phyloP scores from a whole-genome alignment of 2,329 filamentous ascomycete species.

The Alternaria burnsii region DNA sequence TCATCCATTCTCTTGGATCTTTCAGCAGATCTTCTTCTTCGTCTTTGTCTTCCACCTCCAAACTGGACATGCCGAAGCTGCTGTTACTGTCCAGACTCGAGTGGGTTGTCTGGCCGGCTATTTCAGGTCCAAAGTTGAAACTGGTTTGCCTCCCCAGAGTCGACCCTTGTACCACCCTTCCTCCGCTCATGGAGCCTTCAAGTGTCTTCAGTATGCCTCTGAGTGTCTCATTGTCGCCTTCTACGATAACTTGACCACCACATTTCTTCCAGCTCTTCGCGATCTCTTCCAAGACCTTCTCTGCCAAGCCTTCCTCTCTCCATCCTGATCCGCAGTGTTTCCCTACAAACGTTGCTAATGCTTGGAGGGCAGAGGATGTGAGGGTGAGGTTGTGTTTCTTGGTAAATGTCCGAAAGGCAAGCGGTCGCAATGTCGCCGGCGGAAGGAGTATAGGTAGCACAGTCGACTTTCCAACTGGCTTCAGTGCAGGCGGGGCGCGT shows the following conservation, averaged over 20 bases:
- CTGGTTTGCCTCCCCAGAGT: constrained; percentile 71
- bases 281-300: constrained; percentile 90
- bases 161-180: constrained; percentile 67
- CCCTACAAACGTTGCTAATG: constrained; percentile 88
- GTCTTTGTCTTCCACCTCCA: constrained; percentile 64
- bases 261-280: constrained; percentile 91
- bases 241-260: constrained; percentile 89
- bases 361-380: constrained; percentile 83
- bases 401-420: constrained; percentile 95
- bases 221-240: constrained; percentile 74
- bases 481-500: constrained; percentile 57
- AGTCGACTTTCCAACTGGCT: constrained; percentile 63
- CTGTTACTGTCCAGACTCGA: constrained; percentile 65
- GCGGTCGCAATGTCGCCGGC: constrained; percentile 82
- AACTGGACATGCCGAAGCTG: constrained; percentile 67
- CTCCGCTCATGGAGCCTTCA: constrained; percentile 90
- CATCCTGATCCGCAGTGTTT: constrained; percentile 94
- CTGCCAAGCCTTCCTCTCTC: constrained; percentile 92
- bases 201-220: constrained; percentile 84
- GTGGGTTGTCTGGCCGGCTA: constrained; percentile 29
- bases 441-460: constrained; percentile 91
- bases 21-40: constrained; percentile 65
- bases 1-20: constrained; percentile 84
- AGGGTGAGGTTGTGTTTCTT: constrained; percentile 97
- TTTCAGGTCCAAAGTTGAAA: constrained; percentile 65